Conservation (phyloP, 257 asterid species). For the Asclepias syriaca region DNA sequence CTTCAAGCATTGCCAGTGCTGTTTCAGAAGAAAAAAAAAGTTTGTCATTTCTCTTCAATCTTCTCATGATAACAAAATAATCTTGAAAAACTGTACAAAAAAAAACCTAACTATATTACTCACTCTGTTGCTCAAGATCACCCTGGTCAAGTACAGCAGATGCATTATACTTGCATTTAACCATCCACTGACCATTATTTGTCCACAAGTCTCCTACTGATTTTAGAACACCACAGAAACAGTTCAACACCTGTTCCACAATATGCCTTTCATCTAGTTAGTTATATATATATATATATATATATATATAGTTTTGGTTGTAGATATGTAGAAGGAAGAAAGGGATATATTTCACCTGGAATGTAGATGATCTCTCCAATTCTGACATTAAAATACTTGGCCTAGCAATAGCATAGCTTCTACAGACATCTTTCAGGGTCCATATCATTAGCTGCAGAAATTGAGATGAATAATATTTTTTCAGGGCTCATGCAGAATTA, state of each 20-base stretch:
- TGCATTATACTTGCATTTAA: conserved; percentile 40
- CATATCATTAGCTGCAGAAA: conserved; percentile 51
- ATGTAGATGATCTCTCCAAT: conserved; percentile 40
- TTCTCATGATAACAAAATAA: not conserved
- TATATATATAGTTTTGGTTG: not conserved
- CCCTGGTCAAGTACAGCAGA: conserved; percentile 30
- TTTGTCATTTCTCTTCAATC: not conserved
- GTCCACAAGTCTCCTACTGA: conserved; percentile 81
- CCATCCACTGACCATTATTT: conserved; percentile 60
- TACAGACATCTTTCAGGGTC: conserved; percentile 63
- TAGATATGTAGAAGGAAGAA: not conserved
- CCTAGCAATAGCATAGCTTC: conserved; percentile 42
- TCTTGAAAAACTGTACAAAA: not conserved
- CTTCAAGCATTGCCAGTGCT: conserved; percentile 70
- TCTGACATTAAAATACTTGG: conserved; percentile 32
- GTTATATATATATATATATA: not conserved
- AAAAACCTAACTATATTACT: not conserved
- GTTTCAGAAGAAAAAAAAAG: conserved; percentile 1
- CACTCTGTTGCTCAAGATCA: conserved; percentile 46
- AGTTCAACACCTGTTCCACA: conserved; percentile 45
- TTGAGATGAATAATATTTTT: not conserved
- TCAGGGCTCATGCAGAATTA: not conserved
- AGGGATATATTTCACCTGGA: conserved; percentile 41
- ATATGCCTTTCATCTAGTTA: conserved; percentile 1
- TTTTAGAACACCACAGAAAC: conserved; percentile 55